These are phyloP conservation scores for Neurospora sp. DNA, from an alignment of 495 filamentous ascomycete genomes.

Conservation along the genomic window DNA sequence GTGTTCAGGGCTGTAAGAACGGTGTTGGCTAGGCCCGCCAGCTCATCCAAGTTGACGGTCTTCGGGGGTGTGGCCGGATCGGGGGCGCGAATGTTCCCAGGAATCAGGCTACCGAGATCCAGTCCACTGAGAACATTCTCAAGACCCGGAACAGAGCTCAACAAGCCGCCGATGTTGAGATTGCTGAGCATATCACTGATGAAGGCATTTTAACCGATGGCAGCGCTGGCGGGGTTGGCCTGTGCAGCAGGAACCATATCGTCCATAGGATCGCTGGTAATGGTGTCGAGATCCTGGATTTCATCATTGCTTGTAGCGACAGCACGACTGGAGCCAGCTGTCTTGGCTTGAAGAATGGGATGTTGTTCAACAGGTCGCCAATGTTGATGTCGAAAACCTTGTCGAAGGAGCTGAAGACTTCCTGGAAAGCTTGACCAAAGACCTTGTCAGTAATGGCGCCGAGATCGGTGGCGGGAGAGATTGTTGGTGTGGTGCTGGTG, in stretches of 20 bases:
- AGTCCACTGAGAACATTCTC: neutral
- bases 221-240: neutral
- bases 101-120: neutral
- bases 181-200: neutral
- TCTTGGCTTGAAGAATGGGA: neutral
- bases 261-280: neutral
- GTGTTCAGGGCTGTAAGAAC: neutral
- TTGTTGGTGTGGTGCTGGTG: neutral
- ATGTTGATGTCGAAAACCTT: neutral
- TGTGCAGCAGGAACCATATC: neutral
- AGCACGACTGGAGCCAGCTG: neutral
- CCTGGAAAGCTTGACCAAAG: neutral
- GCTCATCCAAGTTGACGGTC: neutral
- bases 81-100: neutral
- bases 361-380: neutral
- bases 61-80: neutral
- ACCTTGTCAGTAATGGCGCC: neutral
- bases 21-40: neutral
- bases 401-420: neutral
- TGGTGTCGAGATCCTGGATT: neutral
- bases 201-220: neutral
- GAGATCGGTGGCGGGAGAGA: neutral
- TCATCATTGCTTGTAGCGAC: neutral
- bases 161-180: neutral
- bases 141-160: neutral